phyloP scores from a whole-genome alignment of 2,329 filamentous ascomycete species.

The Ophiocordyceps sinensis region DNA sequence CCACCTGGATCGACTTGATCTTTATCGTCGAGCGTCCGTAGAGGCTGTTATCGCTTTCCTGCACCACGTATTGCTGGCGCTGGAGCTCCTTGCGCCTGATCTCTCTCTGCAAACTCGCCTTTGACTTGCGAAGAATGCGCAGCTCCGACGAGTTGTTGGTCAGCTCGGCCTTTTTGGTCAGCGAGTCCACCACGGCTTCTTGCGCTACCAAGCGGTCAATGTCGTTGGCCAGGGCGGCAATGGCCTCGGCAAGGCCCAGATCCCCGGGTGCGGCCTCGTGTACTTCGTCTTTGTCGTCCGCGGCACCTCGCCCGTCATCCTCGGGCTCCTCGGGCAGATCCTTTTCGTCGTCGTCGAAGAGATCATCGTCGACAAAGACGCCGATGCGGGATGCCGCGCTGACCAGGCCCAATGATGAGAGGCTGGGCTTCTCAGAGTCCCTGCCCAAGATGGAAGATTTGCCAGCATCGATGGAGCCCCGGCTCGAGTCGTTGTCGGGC shows the following conservation, averaged over 20 bases:
- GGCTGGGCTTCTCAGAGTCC: constrained; percentile 59
- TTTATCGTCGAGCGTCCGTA: constrained; percentile 81
- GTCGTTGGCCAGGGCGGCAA: constrained; percentile 72
- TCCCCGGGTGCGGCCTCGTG: constrained; percentile 92
- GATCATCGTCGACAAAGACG: constrained; percentile 84
- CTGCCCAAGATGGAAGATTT: constrained; percentile 20
- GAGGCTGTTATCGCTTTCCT: constrained; percentile 94
- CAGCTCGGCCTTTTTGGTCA: constrained; percentile 86
- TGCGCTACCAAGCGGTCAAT: constrained; percentile 82
- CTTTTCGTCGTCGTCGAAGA: constrained; percentile 80
- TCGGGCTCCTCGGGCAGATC: constrained; percentile 77
- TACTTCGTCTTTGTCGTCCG: constrained; percentile 50
- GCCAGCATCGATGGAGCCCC: constrained; percentile 44
- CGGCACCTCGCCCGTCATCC: constrained; percentile 39
- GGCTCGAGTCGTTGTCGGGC: constrained; percentile 44
- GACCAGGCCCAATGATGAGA: constrained; percentile 82
- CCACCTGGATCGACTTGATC: constrained; percentile 88
- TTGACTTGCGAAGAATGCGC: constrained; percentile 83
- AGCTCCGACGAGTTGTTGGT: constrained; percentile 94
- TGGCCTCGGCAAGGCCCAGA: constrained; percentile 83
- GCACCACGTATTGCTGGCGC: constrained; percentile 88
- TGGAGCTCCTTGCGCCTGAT: constrained; percentile 91
- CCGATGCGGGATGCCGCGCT: constrained; percentile 77
- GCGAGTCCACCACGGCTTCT: constrained; percentile 78
- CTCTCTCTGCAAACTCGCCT: constrained; percentile 82